A percentile compares a stretch with the other conserved stretches of the same genome.
Conservation (phyloP, 495 filamentous ascomycete species). For the Thermochaetoides thermophila region DNA sequence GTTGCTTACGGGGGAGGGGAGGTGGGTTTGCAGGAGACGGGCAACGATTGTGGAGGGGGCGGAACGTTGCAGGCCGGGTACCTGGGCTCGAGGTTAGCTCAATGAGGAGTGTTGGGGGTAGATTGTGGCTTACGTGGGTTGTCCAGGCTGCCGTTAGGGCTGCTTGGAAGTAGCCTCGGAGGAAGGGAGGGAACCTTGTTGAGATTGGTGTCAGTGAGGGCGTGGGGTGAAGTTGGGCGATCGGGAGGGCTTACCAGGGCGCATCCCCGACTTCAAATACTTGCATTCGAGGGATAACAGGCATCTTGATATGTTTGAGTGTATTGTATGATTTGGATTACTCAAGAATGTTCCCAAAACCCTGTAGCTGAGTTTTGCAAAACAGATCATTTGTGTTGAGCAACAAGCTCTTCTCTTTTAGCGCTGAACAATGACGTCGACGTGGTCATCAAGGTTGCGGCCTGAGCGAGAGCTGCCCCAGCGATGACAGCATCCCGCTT, state of each 20-base stretch:
- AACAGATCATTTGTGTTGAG: too few relatives aligned
- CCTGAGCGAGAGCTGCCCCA: too few relatives aligned
- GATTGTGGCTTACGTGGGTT: conserved; percentile 10
- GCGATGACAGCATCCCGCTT: conserved; percentile 6
- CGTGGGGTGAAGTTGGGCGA: neutral
- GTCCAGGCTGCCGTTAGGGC: conserved; percentile 38
- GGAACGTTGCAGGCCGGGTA: conserved; percentile 29
- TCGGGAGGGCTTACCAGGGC: conserved; percentile 25
- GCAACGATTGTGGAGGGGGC: conserved; percentile 34
- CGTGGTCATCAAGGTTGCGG: too few relatives aligned
- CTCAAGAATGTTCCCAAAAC: conserved; percentile 1
- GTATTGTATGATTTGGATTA: neutral
- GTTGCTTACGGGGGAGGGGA: conserved; percentile 20
- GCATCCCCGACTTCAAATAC: conserved; percentile 42
- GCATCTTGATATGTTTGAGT: conserved; percentile 24
- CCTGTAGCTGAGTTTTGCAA: too few relatives aligned
- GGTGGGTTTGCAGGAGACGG: conserved; percentile 30
- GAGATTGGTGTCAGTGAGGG: neutral
- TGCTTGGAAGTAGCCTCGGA: conserved; percentile 35
- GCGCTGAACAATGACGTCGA: too few relatives aligned
- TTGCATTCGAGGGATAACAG: conserved; percentile 37
- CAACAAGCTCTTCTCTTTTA: too few relatives aligned
- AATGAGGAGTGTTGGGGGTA: neutral
- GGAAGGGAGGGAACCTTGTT: conserved; percentile 38
- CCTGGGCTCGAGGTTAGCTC: conserved; percentile 1